Evolutionary conservation across 768 basidiomycete species (phyloP).

Genomic region (Calocera cornea): DNA sequence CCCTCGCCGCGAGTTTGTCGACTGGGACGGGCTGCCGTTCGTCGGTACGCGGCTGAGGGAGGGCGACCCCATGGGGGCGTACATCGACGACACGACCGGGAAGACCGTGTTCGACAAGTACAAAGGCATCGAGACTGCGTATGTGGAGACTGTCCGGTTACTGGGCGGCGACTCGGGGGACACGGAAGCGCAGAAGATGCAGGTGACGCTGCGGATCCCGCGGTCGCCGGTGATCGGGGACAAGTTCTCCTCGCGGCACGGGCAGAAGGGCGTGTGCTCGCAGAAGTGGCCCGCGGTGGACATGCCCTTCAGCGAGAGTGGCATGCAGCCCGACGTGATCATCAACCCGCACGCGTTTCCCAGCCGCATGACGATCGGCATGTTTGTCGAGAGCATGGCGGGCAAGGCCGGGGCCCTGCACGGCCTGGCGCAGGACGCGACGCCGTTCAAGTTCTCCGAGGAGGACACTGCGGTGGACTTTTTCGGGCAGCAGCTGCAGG

Average conservation of each 20-base stretch:
- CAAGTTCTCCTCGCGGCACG: conserved; percentile 98
- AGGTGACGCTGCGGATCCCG: conserved; percentile 83
- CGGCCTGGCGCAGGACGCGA: conserved; percentile 94
- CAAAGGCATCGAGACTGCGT: conserved; percentile 86
- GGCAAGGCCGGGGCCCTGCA: conserved; percentile 99
- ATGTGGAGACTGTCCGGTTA: conserved; percentile 81
- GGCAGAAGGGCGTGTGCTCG: conserved; percentile 98
- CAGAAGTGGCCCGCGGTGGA: conserved; percentile 97
- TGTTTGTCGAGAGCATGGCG: conserved; percentile 99
- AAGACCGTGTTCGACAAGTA: conserved; percentile 82
- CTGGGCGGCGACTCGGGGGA: conserved; percentile 84
- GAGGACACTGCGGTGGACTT: conserved; percentile 95
- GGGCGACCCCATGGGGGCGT: conserved; percentile 75
- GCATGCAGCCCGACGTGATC: conserved; percentile 97
- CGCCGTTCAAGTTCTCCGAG: conserved; percentile 97
- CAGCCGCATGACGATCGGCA: conserved; percentile 98
- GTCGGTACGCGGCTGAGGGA: conserved; percentile 54
- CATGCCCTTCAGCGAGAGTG: conserved; percentile 98
- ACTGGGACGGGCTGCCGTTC: conserved; percentile 71
- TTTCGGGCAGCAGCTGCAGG: conserved; percentile 87
- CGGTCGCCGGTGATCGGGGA: conserved; percentile 96
- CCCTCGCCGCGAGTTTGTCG: conserved; percentile 41
- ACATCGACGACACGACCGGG: conserved; percentile 72
- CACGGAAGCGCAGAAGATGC: conserved; percentile 78
- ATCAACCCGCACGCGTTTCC: conserved; percentile 99